Evolutionary conservation across 2,329 filamentous ascomycete genomes (phyloP).

Genomic region (Colletotrichum nymphaeae): DNA sequence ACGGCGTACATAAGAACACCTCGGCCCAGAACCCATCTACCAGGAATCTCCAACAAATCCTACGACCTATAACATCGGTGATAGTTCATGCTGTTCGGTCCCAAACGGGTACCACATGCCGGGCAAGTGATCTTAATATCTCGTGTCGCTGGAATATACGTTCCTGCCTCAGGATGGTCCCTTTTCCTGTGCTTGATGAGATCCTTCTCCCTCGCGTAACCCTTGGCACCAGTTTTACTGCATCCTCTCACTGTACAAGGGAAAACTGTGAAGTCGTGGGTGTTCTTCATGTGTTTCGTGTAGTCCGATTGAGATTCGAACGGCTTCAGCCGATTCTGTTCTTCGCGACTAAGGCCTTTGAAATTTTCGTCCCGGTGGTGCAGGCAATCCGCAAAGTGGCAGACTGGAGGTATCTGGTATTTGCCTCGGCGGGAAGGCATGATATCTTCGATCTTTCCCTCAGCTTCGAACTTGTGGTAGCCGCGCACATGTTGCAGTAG

Average conservation of each 20-base stretch:
- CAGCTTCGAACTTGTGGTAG: constrained; percentile 47
- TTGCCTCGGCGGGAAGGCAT: background rate
- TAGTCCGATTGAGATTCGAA: constrained; percentile 43
- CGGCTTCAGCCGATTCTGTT: constrained; percentile 20
- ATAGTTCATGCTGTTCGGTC: background rate
- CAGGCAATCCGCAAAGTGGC: constrained; percentile 39
- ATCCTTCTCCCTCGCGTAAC: constrained; percentile 40
- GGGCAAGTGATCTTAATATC: background rate
- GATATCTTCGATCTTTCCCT: constrained; percentile 15
- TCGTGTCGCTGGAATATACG: background rate
- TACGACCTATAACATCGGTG: too few species aligned
- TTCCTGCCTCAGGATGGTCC: constrained; percentile 35
- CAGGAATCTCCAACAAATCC: too few species aligned
- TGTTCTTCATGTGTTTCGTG: constrained; percentile 48
- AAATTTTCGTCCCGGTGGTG: constrained; percentile 36
- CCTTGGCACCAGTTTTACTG: constrained; percentile 38
- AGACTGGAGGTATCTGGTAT: constrained; percentile 20
- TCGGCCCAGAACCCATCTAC: too few species aligned
- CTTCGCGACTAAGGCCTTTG: constrained; percentile 6
- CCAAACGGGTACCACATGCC: background rate
- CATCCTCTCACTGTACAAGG: constrained; percentile 46
- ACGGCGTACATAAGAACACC: too few species aligned
- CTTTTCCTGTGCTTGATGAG: constrained; percentile 40
- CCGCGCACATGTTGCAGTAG: constrained; percentile 49
- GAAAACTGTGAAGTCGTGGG: constrained; percentile 47